Conservation (phyloP, 495 filamentous ascomycete genomes). For the Penicillium subrubescens region DNA sequence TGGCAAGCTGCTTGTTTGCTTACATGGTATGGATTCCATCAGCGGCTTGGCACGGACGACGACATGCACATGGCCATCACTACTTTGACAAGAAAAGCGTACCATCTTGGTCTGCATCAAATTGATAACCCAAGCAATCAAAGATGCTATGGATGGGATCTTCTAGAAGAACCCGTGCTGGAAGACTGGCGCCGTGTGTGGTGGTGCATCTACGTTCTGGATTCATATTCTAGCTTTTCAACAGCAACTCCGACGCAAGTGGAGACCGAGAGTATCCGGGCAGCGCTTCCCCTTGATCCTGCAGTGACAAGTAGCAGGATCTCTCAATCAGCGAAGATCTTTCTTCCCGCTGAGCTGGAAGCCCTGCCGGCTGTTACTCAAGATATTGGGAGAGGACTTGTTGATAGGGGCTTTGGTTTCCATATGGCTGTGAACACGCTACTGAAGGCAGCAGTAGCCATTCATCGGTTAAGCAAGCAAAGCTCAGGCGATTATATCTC, state of each 20-base stretch:
- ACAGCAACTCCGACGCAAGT: slow-evolving; percentile 2
- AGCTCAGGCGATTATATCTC: slow-evolving; percentile 4
- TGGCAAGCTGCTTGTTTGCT: background rate
- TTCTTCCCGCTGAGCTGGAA: background rate
- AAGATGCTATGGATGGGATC: background rate
- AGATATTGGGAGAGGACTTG: background rate
- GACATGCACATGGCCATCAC: slow-evolving; percentile 3
- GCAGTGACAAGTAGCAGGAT: background rate
- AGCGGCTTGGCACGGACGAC: slow-evolving; percentile 1
- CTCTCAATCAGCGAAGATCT: background rate
- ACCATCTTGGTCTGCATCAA: slow-evolving; percentile 5
- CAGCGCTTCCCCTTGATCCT: background rate
- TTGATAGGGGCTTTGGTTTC: background rate
- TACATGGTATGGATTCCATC: slow-evolving; percentile 1
- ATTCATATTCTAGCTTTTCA: slow-evolving; percentile 4
- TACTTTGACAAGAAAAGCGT: slow-evolving; percentile 3
- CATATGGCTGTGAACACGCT: background rate
- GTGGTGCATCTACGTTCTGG: background rate
- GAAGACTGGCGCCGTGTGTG: slow-evolving; percentile 1
- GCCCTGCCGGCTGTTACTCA: background rate
- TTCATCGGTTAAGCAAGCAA: slow-evolving; percentile 4
- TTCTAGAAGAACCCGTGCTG: background rate
- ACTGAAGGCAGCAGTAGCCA: slow-evolving; percentile 1
- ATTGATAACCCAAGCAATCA: background rate
- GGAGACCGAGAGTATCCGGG: slow-evolving; percentile 1